Base-by-base conservation (phyloP, 306 rosid species). In the Trifolium subterraneum region DNA sequence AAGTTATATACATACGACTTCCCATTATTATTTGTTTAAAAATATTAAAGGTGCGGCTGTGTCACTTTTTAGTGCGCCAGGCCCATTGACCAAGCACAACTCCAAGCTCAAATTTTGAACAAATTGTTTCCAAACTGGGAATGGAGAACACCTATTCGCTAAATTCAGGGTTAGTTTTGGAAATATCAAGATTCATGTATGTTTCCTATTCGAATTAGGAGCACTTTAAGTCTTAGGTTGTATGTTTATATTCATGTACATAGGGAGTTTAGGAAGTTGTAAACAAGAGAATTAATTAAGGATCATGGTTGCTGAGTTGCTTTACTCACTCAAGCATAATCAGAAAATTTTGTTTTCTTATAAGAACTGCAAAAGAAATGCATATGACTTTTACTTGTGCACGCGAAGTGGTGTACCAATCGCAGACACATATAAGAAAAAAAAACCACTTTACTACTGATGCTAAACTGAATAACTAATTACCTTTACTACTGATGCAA, bases 401-500 rank as follows among this genome's bases (percentile, higher is more conserved):
- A 64, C 63, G 29, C 70, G 74, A 63, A 71, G 69, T 44, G 56
- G 36, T 18, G 72, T 22, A 59, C 54, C 54, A 7, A 39, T 56
- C 7, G 7, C 45, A 25, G 36, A 68, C 22, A 29, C 16, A 6
- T 36, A 8, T 1, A 52, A 59, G 51, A 44, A 42, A 58, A 58
- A 52, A 68, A 54, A 68, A 38, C 9, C 4, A 52, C 22, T 39
- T 36, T 10, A 54, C 29, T 27, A 54, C 44, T 15, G 52, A 19
- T 56, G 59, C 36, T 38, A 16, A 27, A 55, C 50, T 52, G 58
- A 72, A 18, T 10, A 60, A 45, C 73, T 54, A 71, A 64, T 33
- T 75, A 81, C 98, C 97, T 94, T 94, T 45, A 94, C 98, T 61
- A 94, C 97, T 23, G 98, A 94, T 65, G 97, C 97, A 82, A 94